Evolutionary conservation across 768 basidiomycete species (phyloP).

Genomic region (Lactarius evosmus): DNA sequence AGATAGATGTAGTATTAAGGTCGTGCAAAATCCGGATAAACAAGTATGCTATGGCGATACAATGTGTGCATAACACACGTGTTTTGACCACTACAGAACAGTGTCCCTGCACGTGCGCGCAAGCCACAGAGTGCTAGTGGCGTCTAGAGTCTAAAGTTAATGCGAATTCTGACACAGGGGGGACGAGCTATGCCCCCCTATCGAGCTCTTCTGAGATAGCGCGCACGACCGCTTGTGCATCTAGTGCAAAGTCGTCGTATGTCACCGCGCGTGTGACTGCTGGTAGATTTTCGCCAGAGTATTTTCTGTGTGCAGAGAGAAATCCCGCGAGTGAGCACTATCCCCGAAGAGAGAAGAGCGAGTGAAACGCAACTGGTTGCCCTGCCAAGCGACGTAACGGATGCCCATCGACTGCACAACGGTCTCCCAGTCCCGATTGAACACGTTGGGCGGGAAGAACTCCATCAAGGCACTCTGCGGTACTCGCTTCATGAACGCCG

Average conservation of each 20-base stretch:
- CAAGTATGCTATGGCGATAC: not conserved
- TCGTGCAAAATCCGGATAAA: not conserved
- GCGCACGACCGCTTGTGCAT: constrained; percentile 19
- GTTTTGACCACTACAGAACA: not conserved
- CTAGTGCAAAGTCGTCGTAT: constrained; percentile 17
- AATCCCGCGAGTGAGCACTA: not conserved
- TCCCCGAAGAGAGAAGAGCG: not conserved
- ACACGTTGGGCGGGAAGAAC: constrained; percentile 22
- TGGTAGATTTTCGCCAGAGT: constrained; percentile 15
- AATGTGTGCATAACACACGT: not conserved
- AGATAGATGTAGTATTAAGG: not conserved
- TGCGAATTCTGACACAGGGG: not conserved
- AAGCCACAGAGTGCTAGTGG: not conserved
- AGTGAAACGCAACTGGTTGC: constrained; percentile 16
- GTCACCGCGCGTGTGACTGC: not conserved
- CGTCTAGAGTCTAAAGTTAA: not conserved
- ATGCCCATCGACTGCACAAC: constrained; percentile 25
- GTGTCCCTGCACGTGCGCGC: not conserved
- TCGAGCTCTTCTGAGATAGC: constrained; percentile 21
- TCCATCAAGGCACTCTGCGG: constrained; percentile 23
- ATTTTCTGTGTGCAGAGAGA: constrained; percentile 16
- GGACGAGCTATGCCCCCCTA: not conserved
- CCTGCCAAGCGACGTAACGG: constrained; percentile 25
- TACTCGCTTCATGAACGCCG: constrained; percentile 21
- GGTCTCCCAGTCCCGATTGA: constrained; percentile 23